A percentile compares a stretch with the other conserved stretches of the same genome.
Evolutionary conservation across 805 yeast genomes (phyloP).

Genomic region (Wickerhamomyces bisporus): DNA sequence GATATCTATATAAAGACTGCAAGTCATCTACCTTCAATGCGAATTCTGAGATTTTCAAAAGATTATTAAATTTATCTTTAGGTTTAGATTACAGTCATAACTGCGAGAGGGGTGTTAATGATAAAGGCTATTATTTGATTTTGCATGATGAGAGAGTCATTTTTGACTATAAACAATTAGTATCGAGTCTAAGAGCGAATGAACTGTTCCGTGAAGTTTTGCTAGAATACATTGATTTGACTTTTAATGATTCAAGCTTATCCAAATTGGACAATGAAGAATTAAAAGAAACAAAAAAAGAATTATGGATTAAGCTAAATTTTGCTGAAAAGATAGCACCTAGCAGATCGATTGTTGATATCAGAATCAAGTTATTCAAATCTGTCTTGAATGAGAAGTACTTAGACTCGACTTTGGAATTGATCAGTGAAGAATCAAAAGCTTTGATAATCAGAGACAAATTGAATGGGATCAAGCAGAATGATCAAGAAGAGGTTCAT

Average conservation of each 20-base stretch:
- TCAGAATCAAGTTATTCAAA: slow-evolving; percentile 24
- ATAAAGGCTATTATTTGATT: slow-evolving; percentile 20
- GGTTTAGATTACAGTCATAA: slow-evolving; percentile 14
- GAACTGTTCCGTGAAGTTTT: slow-evolving; percentile 25
- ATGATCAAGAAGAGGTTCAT: slow-evolving; percentile 1
- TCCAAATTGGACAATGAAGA: slow-evolving; percentile 17
- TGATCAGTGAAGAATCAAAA: slow-evolving; percentile 12
- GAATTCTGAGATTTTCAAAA: slow-evolving; percentile 18
- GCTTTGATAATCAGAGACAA: slow-evolving; percentile 2
- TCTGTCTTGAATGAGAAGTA: slow-evolving; percentile 25
- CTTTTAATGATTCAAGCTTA: slow-evolving; percentile 14
- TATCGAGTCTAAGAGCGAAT: slow-evolving; percentile 25
- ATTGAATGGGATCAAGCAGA: slow-evolving; percentile 1
- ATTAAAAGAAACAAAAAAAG: slow-evolving; percentile 19
- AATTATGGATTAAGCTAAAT: slow-evolving; percentile 20
- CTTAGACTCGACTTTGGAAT: slow-evolving; percentile 14
- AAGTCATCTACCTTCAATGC: slow-evolving; percentile 9
- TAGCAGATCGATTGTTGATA: slow-evolving; percentile 22
- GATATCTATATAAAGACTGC: slow-evolving; percentile 23
- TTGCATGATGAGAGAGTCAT: slow-evolving; percentile 19
- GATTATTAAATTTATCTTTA: slow-evolving; percentile 20
- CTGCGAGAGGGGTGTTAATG: slow-evolving; percentile 21
- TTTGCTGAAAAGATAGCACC: slow-evolving; percentile 23
- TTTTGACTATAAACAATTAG: slow-evolving; percentile 19
- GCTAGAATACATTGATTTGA: slow-evolving; percentile 21